These are phyloP conservation scores for Gossypium gossypioides DNA, from an alignment of 441 rosid genomes.

Conservation along the genomic window DNA sequence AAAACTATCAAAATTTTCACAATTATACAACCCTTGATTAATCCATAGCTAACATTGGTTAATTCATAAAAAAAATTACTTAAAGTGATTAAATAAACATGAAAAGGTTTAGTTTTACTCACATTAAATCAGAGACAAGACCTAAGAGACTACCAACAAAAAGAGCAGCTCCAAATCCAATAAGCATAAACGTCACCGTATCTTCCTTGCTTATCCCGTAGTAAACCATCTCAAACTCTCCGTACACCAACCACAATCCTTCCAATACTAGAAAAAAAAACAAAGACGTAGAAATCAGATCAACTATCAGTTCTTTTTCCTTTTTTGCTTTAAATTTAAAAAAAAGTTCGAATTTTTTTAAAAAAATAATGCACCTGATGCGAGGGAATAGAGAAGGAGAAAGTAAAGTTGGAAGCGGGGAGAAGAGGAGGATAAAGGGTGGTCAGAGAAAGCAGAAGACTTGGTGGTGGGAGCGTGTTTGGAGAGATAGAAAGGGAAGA, in stretches of 20 bases:
- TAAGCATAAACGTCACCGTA: slow-evolving; percentile 37
- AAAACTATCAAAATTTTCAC: not conserved
- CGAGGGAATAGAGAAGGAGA: slow-evolving; percentile 54
- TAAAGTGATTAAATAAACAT: not conserved
- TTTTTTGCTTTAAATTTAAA: not conserved
- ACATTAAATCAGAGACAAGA: slow-evolving; percentile 66
- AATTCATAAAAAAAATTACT: not conserved
- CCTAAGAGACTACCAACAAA: slow-evolving; percentile 57
- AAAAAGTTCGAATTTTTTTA: not conserved
- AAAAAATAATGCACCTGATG: slow-evolving; percentile 42
- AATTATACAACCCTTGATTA: not conserved
- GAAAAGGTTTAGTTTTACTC: slow-evolving; percentile 22
- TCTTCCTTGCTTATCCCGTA: slow-evolving; percentile 44
- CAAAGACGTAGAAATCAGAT: not conserved
- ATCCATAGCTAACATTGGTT: slow-evolving; percentile 1
- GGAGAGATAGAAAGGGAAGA: slow-evolving; percentile 36
- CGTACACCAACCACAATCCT: slow-evolving; percentile 72
- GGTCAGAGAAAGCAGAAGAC: slow-evolving; percentile 40
- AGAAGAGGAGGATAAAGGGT: slow-evolving; percentile 31
- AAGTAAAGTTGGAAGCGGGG: slow-evolving; percentile 54
- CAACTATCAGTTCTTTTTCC: not conserved
- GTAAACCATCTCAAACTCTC: slow-evolving; percentile 54
- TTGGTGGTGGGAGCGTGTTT: slow-evolving; percentile 21
- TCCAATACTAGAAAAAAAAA: slow-evolving; percentile 39
- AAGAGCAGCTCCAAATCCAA: slow-evolving; percentile 53